Percentiles rank a stretch among this genome's conserved stretches.
Evolutionary conservation across 2,329 filamentous ascomycete species (phyloP).

Genomic region (Didymellaceae sp.): DNA sequence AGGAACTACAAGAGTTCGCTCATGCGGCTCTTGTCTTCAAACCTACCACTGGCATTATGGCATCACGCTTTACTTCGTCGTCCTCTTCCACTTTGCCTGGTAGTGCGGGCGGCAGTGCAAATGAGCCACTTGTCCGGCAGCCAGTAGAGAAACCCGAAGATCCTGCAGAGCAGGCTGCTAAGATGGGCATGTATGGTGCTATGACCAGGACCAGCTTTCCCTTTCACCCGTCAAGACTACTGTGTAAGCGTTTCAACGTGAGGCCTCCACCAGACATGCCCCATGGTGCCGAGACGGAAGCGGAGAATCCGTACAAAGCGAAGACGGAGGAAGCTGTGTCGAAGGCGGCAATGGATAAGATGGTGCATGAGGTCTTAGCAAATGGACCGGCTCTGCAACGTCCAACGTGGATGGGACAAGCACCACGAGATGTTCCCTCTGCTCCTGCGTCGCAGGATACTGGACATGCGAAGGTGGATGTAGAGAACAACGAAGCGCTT

Average conservation of each 20-base stretch:
- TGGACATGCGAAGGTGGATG: conserved; percentile 61
- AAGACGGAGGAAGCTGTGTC: conserved; percentile 57
- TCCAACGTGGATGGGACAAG: conserved; percentile 37
- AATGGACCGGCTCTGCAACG: conserved; percentile 38
- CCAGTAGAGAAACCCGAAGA: conserved; percentile 68
- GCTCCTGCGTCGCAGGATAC: conserved; percentile 1
- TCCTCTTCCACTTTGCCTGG: conserved; percentile 42
- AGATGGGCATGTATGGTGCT: conserved; percentile 88
- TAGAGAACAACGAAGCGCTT: conserved; percentile 78
- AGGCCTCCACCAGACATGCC: conserved; percentile 72
- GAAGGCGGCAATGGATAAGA: conserved; percentile 57
- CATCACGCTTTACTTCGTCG: conserved; percentile 81
- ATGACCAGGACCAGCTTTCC: conserved; percentile 76
- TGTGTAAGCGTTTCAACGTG: conserved; percentile 98
- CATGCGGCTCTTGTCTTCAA: conserved; percentile 82
- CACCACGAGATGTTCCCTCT: conserved; percentile 4
- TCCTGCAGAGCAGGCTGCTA: conserved; percentile 84
- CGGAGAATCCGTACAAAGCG: conserved; percentile 38
- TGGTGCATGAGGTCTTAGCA: conserved; percentile 40
- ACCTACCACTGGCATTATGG: conserved; percentile 91
- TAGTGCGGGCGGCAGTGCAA: conserved; percentile 26
- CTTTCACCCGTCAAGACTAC: conserved; percentile 80
- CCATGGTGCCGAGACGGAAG: conserved; percentile 55
- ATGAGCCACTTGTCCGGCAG: conserved; percentile 52
- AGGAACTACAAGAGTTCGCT: conserved; percentile 80